These are phyloP conservation scores for Solidago caesia DNA, from an alignment of 129 eudicot genomes.

Conservation along the genomic window DNA sequence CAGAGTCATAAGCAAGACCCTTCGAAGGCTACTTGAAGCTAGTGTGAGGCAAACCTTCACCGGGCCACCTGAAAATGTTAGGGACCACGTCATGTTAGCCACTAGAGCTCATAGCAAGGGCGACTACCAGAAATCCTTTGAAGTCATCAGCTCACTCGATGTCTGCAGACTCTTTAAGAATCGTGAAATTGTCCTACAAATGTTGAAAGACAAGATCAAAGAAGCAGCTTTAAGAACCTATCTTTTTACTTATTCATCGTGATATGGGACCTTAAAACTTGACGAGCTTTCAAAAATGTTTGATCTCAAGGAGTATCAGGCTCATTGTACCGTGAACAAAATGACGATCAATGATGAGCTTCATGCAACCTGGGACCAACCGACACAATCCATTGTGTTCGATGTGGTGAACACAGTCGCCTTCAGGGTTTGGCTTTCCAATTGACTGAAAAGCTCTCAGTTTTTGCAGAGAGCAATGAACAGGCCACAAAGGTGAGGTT, in stretches of 20 bases:
- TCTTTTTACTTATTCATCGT: conserved; percentile 55
- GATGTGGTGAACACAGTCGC: conserved; percentile 68
- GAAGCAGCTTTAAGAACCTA: conserved; percentile 81
- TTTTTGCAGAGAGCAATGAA: conserved; percentile 73
- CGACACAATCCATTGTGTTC: conserved; percentile 61
- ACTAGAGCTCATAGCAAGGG: conserved; percentile 78
- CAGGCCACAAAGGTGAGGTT: conserved; percentile 53
- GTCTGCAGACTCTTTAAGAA: conserved; percentile 62
- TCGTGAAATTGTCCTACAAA: conserved; percentile 56
- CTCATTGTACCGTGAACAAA: conserved; percentile 63
- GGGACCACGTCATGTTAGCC: conserved; percentile 87
- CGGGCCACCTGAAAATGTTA: conserved; percentile 78
- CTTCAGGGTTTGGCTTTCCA: conserved; percentile 74
- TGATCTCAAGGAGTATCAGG: conserved; percentile 55
- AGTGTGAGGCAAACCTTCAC: conserved; percentile 69
- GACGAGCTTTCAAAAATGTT: conserved; percentile 76
- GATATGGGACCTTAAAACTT: conserved; percentile 53
- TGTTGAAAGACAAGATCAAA: conserved; percentile 72
- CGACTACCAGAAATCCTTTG: conserved; percentile 64
- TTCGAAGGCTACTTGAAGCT: conserved; percentile 62
- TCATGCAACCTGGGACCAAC: conserved; percentile 79
- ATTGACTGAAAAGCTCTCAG: conserved; percentile 58
- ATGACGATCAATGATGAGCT: conserved; percentile 92
- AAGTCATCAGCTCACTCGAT: conserved; percentile 72
- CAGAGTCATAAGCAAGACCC: conserved; percentile 72